phyloP scores from a whole-genome alignment of 306 rosid genomes.

The Lupinus albus region DNA sequence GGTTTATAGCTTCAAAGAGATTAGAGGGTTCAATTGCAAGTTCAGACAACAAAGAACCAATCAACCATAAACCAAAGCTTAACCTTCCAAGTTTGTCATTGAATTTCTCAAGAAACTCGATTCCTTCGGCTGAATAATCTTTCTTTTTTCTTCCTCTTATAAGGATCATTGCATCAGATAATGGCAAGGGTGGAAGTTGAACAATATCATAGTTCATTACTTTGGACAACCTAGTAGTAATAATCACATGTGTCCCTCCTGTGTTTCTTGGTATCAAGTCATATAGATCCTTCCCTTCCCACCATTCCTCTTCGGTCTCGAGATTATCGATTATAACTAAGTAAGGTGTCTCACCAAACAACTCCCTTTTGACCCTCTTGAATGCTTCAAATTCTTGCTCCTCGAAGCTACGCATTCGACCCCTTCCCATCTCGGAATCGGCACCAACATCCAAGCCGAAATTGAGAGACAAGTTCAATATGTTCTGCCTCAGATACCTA shows the following conservation, averaged over 20 bases:
- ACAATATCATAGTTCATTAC: constrained; percentile 66
- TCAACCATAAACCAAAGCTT: constrained; percentile 71
- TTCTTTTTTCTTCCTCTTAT: constrained; percentile 70
- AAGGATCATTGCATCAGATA: constrained; percentile 72
- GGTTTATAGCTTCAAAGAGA: constrained; percentile 70
- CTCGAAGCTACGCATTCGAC: constrained; percentile 78
- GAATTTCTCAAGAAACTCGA: constrained; percentile 58
- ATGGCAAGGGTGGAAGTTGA: constrained; percentile 65
- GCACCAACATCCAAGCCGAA: constrained; percentile 83
- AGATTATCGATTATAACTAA: constrained; percentile 84
- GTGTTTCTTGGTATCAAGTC: constrained; percentile 82
- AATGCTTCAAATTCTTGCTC: constrained; percentile 89
- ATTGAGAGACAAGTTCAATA: constrained; percentile 66
- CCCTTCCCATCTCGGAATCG: constrained; percentile 72
- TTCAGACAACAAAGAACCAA: constrained; percentile 74
- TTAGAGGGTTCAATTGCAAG: constrained; percentile 62
- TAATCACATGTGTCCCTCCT: constrained; percentile 79
- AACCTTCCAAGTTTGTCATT: constrained; percentile 72
- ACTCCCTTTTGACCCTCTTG: constrained; percentile 80
- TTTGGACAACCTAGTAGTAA: constrained; percentile 67
- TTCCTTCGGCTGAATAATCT: constrained; percentile 65
- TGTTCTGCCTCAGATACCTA: constrained; percentile 72
- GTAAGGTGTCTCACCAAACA: constrained; percentile 79
- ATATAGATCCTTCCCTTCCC: constrained; percentile 77
- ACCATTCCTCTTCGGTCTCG: constrained; percentile 81